Evolutionary conservation across 2,329 filamentous ascomycete genomes (phyloP).

Genomic region (Didymella segeticola): DNA sequence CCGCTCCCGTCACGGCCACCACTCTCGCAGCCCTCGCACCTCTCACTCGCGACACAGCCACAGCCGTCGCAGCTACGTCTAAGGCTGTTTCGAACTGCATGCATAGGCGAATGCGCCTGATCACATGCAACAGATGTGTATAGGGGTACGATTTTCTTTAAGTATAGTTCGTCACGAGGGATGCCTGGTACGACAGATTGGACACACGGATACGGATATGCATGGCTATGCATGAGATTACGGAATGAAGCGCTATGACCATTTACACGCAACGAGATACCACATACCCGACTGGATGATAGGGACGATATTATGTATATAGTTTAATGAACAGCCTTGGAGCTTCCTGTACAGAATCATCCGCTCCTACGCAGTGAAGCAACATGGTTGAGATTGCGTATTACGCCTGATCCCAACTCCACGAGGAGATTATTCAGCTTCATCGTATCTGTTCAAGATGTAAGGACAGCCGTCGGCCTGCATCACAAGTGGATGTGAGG

Average conservation of each 20-base stretch:
- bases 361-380: background rate
- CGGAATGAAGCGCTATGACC: background rate
- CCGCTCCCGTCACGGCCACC: constrained; percentile 53
- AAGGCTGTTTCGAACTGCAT: background rate
- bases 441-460: too few species aligned
- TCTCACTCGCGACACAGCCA: constrained; percentile 43
- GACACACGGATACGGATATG: background rate
- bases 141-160: constrained; percentile 28
- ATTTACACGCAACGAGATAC: constrained; percentile 2
- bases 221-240: background rate
- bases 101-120: background rate
- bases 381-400: background rate
- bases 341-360: background rate
- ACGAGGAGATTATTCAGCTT: too few species aligned
- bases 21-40: constrained; percentile 47
- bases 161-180: constrained; percentile 13
- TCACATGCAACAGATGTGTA: background rate
- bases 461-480: too few species aligned
- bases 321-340: constrained; percentile 1
- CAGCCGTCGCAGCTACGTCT: constrained; percentile 49
- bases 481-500: too few species aligned
- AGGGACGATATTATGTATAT: constrained; percentile 8
- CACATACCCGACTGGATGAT: constrained; percentile 5
- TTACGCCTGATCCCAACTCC: too few species aligned
- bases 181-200: constrained; percentile 13